Percentiles rank a stretch among this genome's conserved stretches.
Evolutionary conservation across 306 rosid genomes (phyloP).

Genomic region (Cucurbita maxima): DNA sequence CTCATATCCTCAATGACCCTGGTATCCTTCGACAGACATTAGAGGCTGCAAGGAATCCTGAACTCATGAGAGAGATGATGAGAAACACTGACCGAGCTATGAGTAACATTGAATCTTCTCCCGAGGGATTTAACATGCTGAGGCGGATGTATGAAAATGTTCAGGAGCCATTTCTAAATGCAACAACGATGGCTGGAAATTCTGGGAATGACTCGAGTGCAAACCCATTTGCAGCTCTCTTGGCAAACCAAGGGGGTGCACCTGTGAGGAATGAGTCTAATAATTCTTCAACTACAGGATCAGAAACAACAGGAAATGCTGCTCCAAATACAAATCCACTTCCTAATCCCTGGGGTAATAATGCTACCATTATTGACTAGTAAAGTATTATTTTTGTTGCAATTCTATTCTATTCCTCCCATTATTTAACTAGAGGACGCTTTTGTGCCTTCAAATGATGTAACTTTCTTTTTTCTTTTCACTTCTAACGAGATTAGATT

Average conservation of each 20-base stretch:
- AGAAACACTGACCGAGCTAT: constrained; percentile 57
- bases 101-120: constrained; percentile 59
- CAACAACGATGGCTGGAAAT: constrained; percentile 42
- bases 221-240: constrained; percentile 51
- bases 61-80: constrained; percentile 67
- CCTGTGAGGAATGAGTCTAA: constrained; percentile 30
- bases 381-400: not conserved
- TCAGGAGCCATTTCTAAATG: constrained; percentile 55
- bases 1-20: constrained; percentile 48
- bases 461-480: not conserved
- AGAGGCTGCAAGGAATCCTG: constrained; percentile 60
- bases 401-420: not conserved
- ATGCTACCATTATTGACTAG: not conserved
- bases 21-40: constrained; percentile 45
- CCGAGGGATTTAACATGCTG: constrained; percentile 62
- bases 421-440: not conserved
- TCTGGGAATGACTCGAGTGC: constrained; percentile 28
- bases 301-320: constrained; percentile 28
- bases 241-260: constrained; percentile 37
- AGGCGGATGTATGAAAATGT: constrained; percentile 62
- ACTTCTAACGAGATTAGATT: not conserved
- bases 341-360: constrained; percentile 48
- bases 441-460: not conserved
- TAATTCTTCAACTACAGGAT: constrained; percentile 31
- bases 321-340: constrained; percentile 56